A percentile compares a stretch with the other conserved stretches of the same genome.
These are phyloP conservation scores for Psilocybe tampanensis DNA, from an alignment of 768 basidiomycete genomes.

Conservation along the genomic window DNA sequence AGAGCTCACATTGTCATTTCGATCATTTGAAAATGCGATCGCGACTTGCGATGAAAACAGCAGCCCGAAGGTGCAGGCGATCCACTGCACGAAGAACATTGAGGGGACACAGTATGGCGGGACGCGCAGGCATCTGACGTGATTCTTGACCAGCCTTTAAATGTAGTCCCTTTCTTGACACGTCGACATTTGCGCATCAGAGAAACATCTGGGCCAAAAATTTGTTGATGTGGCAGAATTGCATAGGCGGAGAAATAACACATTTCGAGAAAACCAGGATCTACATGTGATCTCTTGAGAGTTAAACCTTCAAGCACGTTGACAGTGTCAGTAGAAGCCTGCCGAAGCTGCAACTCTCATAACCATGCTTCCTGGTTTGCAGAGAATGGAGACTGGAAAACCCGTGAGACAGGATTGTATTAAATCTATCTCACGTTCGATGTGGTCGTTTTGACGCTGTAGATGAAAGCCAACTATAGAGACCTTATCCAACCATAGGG, in stretches of 20 bases:
- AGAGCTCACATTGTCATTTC: conserved; percentile 39
- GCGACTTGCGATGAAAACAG: conserved; percentile 19
- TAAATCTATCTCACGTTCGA: neutral
- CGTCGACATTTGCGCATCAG: conserved; percentile 18
- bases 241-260: conserved; percentile 3
- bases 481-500: too few relatives aligned
- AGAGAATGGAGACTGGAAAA: neutral
- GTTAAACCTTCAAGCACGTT: neutral
- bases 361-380: neutral
- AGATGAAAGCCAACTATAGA: too few relatives aligned
- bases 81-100: conserved; percentile 9
- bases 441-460: too few relatives aligned
- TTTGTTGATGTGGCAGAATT: conserved; percentile 12
- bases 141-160: conserved; percentile 7
- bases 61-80: conserved; percentile 11
- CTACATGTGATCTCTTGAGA: conserved; percentile 18
- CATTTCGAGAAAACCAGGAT: conserved; percentile 3
- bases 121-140: conserved; percentile 9
- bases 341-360: conserved; percentile 1
- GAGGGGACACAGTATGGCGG: conserved; percentile 11
- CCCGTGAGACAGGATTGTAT: neutral
- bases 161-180: conserved; percentile 19
- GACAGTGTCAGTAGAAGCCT: conserved; percentile 7
- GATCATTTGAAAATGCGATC: conserved; percentile 34
- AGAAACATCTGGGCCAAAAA: neutral